phyloP scores from a whole-genome alignment of 768 basidiomycete genomes.

The Boletus huronensis region DNA sequence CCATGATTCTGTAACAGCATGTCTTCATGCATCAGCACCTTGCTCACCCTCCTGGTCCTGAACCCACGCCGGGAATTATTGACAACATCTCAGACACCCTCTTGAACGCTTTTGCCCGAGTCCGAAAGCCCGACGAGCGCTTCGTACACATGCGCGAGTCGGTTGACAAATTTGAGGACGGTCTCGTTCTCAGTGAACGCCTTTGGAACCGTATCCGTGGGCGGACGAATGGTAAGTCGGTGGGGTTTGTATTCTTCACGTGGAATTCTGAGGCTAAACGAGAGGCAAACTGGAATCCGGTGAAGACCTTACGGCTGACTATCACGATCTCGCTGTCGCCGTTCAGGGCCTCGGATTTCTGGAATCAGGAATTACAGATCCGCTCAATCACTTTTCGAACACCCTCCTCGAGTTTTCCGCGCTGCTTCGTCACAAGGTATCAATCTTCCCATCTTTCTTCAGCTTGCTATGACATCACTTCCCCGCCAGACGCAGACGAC shows the following conservation, averaged over 20 bases:
- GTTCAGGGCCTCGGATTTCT: slow-evolving; percentile 97
- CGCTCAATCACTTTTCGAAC: slow-evolving; percentile 94
- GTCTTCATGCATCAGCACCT: slow-evolving; percentile 97
- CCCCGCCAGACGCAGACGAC: slow-evolving; percentile 73
- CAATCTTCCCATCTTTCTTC: slow-evolving; percentile 16
- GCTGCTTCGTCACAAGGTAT: slow-evolving; percentile 76
- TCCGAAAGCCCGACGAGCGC: slow-evolving; percentile 95
- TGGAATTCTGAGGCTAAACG: slow-evolving; percentile 77
- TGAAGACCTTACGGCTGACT: slow-evolving; percentile 96
- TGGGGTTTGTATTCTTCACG: slow-evolving; percentile 24
- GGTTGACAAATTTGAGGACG: slow-evolving; percentile 96
- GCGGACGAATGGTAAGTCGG: slow-evolving; percentile 78
- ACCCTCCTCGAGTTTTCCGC: slow-evolving; percentile 94
- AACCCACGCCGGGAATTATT: slow-evolving; percentile 73
- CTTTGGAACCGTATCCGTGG: slow-evolving; percentile 74
- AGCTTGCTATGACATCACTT: background rate
- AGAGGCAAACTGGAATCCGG: slow-evolving; percentile 77
- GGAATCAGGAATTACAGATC: slow-evolving; percentile 98
- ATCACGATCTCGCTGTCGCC: slow-evolving; percentile 93
- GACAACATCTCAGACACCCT: slow-evolving; percentile 96
- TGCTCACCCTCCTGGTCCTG: slow-evolving; percentile 87
- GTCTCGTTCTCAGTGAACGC: slow-evolving; percentile 76
- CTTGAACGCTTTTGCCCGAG: slow-evolving; percentile 91
- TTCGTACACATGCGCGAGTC: slow-evolving; percentile 89
- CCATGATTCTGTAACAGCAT: slow-evolving; percentile 49